Evolutionary conservation across 1,139 yeast genomes (phyloP).

Genomic region (Pichia cactophila): DNA sequence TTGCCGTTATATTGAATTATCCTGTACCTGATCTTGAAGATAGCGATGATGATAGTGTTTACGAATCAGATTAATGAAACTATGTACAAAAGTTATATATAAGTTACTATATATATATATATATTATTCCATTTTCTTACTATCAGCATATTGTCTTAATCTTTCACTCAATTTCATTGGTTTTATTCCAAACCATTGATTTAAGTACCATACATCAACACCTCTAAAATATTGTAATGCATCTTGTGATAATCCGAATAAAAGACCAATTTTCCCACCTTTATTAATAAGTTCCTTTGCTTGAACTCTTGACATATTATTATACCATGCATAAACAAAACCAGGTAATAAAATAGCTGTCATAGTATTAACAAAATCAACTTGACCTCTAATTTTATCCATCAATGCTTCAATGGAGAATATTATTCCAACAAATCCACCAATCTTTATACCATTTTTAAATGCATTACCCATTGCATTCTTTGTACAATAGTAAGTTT

Average conservation of each 20-base stretch:
- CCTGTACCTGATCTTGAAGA: constrained; percentile 80
- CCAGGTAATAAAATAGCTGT: constrained; percentile 50
- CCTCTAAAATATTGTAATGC: constrained; percentile 49
- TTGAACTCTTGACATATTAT: constrained; percentile 41
- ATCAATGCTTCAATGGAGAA: constrained; percentile 57
- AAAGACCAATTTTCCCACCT: constrained; percentile 52
- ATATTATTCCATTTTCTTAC: background rate
- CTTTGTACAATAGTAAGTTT: constrained; percentile 65
- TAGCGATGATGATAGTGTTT: constrained; percentile 31
- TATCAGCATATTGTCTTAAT: constrained; percentile 8
- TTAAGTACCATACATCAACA: constrained; percentile 57
- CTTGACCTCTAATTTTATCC: constrained; percentile 47
- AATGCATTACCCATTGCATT: constrained; percentile 44
- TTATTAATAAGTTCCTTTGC: constrained; percentile 40
- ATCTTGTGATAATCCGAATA: constrained; percentile 62
- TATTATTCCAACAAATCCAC: constrained; percentile 41
- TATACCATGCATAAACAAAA: constrained; percentile 40
- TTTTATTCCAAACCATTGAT: constrained; percentile 23
- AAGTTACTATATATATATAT: background rate
- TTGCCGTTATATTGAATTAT: constrained; percentile 78
- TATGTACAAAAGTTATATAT: background rate
- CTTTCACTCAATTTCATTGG: constrained; percentile 23
- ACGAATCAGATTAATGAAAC: constrained; percentile 6
- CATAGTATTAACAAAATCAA: constrained; percentile 57
- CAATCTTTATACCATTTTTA: constrained; percentile 37